These are phyloP conservation scores for Trichocladium uniseriatum DNA, from an alignment of 495 filamentous ascomycete species.

Conservation along the genomic window DNA sequence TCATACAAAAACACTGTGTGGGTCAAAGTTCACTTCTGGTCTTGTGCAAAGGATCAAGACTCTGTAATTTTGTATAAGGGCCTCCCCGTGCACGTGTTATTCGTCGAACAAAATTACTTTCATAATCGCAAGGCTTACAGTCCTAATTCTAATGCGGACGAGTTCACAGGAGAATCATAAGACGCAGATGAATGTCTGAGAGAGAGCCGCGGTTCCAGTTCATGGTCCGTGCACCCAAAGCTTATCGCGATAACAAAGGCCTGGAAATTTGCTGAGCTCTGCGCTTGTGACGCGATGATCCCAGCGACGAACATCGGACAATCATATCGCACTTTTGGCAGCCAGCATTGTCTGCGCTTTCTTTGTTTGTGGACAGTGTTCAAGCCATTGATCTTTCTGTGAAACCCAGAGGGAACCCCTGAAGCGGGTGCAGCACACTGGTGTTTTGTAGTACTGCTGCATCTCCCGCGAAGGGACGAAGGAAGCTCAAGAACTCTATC, in stretches of 20 bases:
- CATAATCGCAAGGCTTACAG: too few species aligned
- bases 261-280: conserved; percentile 2
- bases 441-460: conserved; percentile 15
- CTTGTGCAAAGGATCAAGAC: too few species aligned
- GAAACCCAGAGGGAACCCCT: neutral
- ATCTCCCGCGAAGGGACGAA: conserved; percentile 5
- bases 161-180: too few species aligned
- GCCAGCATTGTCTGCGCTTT: neutral
- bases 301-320: too few species aligned
- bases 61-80: too few species aligned
- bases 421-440: conserved; percentile 7
- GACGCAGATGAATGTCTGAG: too few species aligned
- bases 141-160: too few species aligned
- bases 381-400: conserved; percentile 3
- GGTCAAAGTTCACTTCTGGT: too few species aligned
- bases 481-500: conserved; percentile 7
- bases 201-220: too few species aligned
- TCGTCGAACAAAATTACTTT: too few species aligned
- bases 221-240: conserved; percentile 2
- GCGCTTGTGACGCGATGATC: neutral
- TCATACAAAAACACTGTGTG: too few species aligned
- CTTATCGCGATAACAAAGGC: conserved; percentile 15
- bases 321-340: neutral
- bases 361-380: conserved; percentile 3
- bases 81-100: too few species aligned